phyloP scores from a whole-genome alignment of 129 eudicot species.

The Silybum marianum region DNA sequence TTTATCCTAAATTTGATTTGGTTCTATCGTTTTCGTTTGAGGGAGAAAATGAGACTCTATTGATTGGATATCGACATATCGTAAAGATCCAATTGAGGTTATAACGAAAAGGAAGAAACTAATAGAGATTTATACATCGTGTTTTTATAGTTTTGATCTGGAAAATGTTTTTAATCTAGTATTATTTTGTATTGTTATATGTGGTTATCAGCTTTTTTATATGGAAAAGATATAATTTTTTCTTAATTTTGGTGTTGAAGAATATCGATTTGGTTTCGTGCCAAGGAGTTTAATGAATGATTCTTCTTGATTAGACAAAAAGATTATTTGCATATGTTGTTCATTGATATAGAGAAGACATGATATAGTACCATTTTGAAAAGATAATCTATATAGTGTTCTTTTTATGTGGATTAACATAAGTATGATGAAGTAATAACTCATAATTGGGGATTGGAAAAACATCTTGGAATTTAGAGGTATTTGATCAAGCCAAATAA shows the following conservation, averaged over 20 bases:
- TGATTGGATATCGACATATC: neutral
- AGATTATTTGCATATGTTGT: neutral
- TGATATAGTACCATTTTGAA: neutral
- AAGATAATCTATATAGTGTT: neutral
- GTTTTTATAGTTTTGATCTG: neutral
- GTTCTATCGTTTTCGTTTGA: neutral
- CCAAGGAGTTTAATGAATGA: neutral
- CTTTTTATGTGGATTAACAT: neutral
- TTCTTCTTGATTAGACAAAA: neutral
- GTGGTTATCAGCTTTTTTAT: neutral
- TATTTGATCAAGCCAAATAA: neutral
- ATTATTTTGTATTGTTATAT: constrained; percentile 3
- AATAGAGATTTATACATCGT: neutral
- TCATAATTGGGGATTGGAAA: neutral
- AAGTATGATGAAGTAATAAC: neutral
- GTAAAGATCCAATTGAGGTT: neutral
- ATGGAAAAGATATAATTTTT: neutral
- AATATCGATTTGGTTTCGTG: neutral
- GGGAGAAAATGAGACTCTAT: neutral
- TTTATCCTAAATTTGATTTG: constrained; percentile 7
- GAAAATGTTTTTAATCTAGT: neutral
- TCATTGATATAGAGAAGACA: neutral
- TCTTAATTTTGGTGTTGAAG: neutral
- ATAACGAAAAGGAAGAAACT: neutral
- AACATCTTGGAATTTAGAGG: neutral